These are phyloP conservation scores for Debaryomyces robertsiae DNA, from an alignment of 1,139 yeast genomes.

Conservation along the genomic window DNA sequence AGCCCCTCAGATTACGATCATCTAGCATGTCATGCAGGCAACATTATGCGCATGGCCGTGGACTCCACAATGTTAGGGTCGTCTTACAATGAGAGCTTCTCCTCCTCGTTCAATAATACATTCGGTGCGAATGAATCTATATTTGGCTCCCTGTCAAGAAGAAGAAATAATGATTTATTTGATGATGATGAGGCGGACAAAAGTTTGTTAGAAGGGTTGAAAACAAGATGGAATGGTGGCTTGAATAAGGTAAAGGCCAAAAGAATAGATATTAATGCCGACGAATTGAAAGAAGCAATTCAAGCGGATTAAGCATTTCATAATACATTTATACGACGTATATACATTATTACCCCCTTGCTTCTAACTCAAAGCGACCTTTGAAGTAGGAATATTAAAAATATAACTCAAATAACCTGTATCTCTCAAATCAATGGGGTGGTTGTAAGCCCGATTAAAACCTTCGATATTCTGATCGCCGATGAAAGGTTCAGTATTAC, in stretches of 20 bases:
- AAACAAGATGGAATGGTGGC: slow-evolving; percentile 21
- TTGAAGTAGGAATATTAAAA: slow-evolving; percentile 13
- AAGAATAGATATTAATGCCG: slow-evolving; percentile 39
- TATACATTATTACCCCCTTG: neutral
- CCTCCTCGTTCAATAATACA: slow-evolving; percentile 37
- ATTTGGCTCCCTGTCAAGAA: slow-evolving; percentile 15
- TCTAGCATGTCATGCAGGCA: slow-evolving; percentile 52
- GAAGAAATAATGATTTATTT: slow-evolving; percentile 19
- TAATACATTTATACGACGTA: slow-evolving; percentile 3
- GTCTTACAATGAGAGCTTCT: slow-evolving; percentile 35
- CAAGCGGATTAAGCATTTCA: slow-evolving; percentile 5
- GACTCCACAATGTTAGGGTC: slow-evolving; percentile 53
- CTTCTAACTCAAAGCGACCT: too few relatives aligned
- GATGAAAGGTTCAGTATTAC: slow-evolving; percentile 15
- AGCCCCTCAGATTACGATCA: slow-evolving; percentile 39
- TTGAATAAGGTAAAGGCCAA: slow-evolving; percentile 25
- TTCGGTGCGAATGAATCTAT: slow-evolving; percentile 36
- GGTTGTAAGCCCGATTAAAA: slow-evolving; percentile 24
- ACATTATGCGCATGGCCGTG: slow-evolving; percentile 51
- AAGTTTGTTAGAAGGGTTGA: slow-evolving; percentile 33
- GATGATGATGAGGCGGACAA: slow-evolving; percentile 35
- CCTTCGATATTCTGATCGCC: slow-evolving; percentile 10
- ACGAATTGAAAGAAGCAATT: slow-evolving; percentile 36
- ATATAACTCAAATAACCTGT: slow-evolving; percentile 23
- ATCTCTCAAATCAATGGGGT: slow-evolving; percentile 31